A percentile compares a stretch with the other conserved stretches of the same genome.
Conservation (phyloP, 805 yeast species). For the Ogataea paraovalis region DNA sequence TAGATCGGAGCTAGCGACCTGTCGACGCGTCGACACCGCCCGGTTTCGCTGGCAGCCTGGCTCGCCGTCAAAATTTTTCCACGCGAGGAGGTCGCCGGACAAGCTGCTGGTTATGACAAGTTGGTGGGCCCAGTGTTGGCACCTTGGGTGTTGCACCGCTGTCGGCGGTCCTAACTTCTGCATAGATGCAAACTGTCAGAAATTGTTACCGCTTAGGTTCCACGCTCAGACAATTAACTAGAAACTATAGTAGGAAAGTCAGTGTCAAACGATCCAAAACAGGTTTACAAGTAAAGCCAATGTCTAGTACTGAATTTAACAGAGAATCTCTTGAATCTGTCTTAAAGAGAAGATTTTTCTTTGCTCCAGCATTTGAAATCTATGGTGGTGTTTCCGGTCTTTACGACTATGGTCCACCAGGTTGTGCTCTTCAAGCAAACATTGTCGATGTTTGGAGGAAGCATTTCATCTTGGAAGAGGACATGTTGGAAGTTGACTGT, state of each 20-base stretch:
- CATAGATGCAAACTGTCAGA: constrained; percentile 6
- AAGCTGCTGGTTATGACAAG: background rate
- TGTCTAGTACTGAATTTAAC: constrained; percentile 41
- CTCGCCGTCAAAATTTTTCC: too few relatives aligned
- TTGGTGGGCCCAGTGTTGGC: background rate
- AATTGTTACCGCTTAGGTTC: background rate
- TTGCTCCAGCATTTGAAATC: constrained; percentile 94
- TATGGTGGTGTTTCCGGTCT: constrained; percentile 98
- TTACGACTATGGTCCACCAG: constrained; percentile 99
- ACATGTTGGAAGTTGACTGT: constrained; percentile 97
- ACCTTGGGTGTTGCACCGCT: background rate
- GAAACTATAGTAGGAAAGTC: constrained; percentile 12
- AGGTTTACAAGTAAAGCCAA: constrained; percentile 15
- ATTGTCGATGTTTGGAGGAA: constrained; percentile 94
- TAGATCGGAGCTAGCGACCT: too few relatives aligned
- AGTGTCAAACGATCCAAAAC: constrained; percentile 10
- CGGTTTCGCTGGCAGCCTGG: too few relatives aligned
- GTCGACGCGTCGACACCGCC: constrained; percentile 2
- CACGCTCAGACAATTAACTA: constrained; percentile 7
- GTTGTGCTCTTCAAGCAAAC: constrained; percentile 97
- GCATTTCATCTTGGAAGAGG: constrained; percentile 95
- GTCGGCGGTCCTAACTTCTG: too few relatives aligned
- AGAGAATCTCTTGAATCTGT: constrained; percentile 90
- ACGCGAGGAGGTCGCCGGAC: background rate
- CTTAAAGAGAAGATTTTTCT: constrained; percentile 92